Conservation (phyloP, 495 filamentous ascomycete genomes). For the Podospora anserina region DNA sequence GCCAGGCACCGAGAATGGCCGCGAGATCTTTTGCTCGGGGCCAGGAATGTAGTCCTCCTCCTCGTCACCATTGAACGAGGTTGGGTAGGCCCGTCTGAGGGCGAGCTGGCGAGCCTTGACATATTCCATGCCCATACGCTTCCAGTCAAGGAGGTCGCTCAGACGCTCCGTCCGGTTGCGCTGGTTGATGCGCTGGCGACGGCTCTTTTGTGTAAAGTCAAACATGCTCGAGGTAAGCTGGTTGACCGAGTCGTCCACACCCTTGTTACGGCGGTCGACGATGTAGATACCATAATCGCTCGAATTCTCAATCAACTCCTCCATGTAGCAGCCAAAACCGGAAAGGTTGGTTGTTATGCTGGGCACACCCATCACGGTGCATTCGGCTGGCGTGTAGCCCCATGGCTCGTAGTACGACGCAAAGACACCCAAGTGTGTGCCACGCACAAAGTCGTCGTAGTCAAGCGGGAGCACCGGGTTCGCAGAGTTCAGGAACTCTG, state of each 20-base stretch:
- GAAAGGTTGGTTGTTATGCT: conserved; percentile 98
- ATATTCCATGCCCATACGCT: conserved; percentile 98
- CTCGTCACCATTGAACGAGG: conserved; percentile 70
- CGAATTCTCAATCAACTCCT: conserved; percentile 97
- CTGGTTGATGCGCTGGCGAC: conserved; percentile 96
- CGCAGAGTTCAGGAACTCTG: conserved; percentile 92
- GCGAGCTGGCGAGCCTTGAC: conserved; percentile 95
- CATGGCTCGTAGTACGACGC: conserved; percentile 98
- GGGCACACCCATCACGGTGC: conserved; percentile 98
- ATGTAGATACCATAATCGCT: conserved; percentile 98
- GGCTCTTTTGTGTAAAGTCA: conserved; percentile 90
- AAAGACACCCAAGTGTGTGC: conserved; percentile 93
- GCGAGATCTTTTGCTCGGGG: conserved; percentile 86
- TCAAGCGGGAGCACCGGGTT: conserved; percentile 94
- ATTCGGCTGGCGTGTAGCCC: conserved; percentile 98
- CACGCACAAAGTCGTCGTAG: conserved; percentile 98
- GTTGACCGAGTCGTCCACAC: conserved; percentile 95
- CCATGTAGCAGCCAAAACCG: conserved; percentile 99
- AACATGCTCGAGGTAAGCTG: conserved; percentile 91
- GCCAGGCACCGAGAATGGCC: conserved; percentile 89
- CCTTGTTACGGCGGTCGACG: conserved; percentile 92
- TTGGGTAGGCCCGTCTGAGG: conserved; percentile 85
- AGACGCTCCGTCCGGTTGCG: conserved; percentile 95
- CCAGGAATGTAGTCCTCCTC: conserved; percentile 84
- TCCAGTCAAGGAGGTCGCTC: conserved; percentile 96